Percentiles rank a stretch among this genome's conserved stretches.
These are phyloP conservation scores for Fusarium sp. DNA, from an alignment of 2,329 filamentous ascomycete species.

Conservation along the genomic window DNA sequence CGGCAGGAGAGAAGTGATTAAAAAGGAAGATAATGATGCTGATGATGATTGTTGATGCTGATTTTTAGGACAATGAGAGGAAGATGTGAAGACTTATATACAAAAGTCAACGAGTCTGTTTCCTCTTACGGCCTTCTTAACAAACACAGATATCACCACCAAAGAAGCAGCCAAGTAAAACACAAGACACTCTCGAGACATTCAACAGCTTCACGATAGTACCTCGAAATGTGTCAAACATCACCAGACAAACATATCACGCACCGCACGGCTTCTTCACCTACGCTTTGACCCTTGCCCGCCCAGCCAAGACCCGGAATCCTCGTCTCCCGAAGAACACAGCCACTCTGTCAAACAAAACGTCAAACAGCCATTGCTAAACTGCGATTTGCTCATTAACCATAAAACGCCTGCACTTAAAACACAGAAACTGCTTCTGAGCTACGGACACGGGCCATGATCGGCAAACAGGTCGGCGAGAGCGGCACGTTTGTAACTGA, in stretches of 20 bases:
- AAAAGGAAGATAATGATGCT: background rate
- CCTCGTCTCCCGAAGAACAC: constrained; percentile 4
- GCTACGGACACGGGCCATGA: background rate
- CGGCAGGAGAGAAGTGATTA: constrained; percentile 2
- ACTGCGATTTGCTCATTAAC: background rate
- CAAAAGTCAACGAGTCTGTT: background rate
- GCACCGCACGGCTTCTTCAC: background rate
- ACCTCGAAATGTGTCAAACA: background rate
- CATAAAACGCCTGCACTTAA: background rate
- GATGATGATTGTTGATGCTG: background rate
- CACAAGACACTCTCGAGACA: constrained; percentile 4
- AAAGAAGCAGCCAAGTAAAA: background rate
- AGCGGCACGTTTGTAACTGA: background rate
- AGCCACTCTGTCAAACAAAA: constrained; percentile 18
- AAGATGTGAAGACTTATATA: background rate
- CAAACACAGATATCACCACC: background rate
- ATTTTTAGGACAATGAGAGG: background rate
- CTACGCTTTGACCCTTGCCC: constrained; percentile 47
- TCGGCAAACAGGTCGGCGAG: background rate
- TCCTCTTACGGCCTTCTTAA: background rate
- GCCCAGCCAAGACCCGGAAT: constrained; percentile 10
- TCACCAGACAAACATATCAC: background rate
- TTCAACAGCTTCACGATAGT: background rate
- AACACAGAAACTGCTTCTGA: background rate
- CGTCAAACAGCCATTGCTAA: background rate